These are phyloP conservation scores for Pythium insidiosum DNA, from an alignment of 352 stramenopile genomes.

Conservation along the genomic window DNA sequence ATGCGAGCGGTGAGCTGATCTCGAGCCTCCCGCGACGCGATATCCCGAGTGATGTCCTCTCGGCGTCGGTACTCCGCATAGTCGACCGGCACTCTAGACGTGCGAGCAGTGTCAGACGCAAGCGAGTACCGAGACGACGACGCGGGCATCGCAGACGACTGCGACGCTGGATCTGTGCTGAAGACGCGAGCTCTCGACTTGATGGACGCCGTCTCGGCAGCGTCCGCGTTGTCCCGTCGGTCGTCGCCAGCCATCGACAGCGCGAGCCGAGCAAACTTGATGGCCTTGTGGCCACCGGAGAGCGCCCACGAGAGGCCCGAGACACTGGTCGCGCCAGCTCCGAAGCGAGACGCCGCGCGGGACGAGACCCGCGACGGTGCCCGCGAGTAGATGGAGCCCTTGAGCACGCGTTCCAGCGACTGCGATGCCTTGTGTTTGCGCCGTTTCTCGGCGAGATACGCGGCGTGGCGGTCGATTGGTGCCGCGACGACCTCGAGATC, in stretches of 20 bases:
- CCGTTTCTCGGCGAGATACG: conserved; percentile 6
- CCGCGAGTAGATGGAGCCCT: conserved; percentile 4
- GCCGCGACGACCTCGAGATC: conserved; percentile 1
- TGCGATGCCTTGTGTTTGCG: conserved; percentile 8
- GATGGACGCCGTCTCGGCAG: not conserved
- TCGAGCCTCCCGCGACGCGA: conserved; percentile 27
- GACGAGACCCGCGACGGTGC: conserved; percentile 8
- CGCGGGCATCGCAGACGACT: too few relatives aligned
- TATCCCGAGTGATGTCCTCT: conserved; percentile 33
- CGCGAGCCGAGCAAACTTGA: conserved; percentile 25
- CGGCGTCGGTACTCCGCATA: conserved; percentile 27
- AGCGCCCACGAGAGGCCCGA: conserved; percentile 11
- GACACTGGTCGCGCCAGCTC: conserved; percentile 7
- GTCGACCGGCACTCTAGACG: conserved; percentile 19
- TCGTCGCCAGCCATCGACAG: too few relatives aligned
- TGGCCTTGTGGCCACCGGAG: conserved; percentile 12
- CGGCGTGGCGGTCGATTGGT: conserved; percentile 10
- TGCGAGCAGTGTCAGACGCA: conserved; percentile 5
- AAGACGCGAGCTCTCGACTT: not conserved
- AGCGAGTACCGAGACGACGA: conserved; percentile 11
- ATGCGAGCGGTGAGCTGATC: conserved; percentile 23
- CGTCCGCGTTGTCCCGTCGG: too few relatives aligned
- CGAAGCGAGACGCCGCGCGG: conserved; percentile 2
- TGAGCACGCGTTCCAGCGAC: conserved; percentile 1
- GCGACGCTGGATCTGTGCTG: not conserved